A percentile compares a stretch with the other conserved stretches of the same genome.
Conservation (phyloP, 1,284 basidiomycete genomes). For the Malassezia brasiliensis region DNA sequence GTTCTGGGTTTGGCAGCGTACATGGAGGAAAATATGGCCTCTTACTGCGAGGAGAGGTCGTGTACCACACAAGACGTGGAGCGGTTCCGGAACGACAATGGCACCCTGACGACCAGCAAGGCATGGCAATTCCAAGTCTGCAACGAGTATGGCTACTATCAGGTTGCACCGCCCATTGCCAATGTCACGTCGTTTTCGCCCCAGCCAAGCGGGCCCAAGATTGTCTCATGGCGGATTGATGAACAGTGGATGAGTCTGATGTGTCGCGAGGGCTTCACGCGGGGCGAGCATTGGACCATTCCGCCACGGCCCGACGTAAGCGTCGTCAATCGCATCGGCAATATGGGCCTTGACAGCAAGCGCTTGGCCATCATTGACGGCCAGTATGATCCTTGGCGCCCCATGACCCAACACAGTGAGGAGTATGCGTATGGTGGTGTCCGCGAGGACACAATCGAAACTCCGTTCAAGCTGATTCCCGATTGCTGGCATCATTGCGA, state of each 20-base stretch:
- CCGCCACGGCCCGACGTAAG: constrained; percentile 67
- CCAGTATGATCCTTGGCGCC: constrained; percentile 76
- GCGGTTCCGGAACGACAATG: constrained; percentile 52
- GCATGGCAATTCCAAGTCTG: constrained; percentile 71
- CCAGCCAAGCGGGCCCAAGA: constrained; percentile 51
- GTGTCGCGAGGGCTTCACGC: constrained; percentile 69
- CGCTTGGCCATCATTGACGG: constrained; percentile 77
- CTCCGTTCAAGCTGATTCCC: constrained; percentile 81
- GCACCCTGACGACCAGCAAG: constrained; percentile 66
- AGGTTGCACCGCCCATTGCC: constrained; percentile 27
- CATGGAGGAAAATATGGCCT: background rate
- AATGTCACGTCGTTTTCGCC: constrained; percentile 15
- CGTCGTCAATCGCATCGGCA: constrained; percentile 58
- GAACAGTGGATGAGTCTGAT: constrained; percentile 69
- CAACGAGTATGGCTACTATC: constrained; percentile 88
- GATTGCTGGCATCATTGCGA: constrained; percentile 44
- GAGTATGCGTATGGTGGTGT: constrained; percentile 56
- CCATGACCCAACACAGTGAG: constrained; percentile 71
- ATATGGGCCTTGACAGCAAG: constrained; percentile 60
- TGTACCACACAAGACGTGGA: background rate
- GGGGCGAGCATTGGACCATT: constrained; percentile 64
- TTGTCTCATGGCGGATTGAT: constrained; percentile 65
- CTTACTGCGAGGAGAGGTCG: background rate
- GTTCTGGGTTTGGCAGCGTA: background rate
- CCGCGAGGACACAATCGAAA: constrained; percentile 61